Evolutionary conservation across 495 filamentous ascomycete species (phyloP).

Genomic region (Elaphomyces granulatus): DNA sequence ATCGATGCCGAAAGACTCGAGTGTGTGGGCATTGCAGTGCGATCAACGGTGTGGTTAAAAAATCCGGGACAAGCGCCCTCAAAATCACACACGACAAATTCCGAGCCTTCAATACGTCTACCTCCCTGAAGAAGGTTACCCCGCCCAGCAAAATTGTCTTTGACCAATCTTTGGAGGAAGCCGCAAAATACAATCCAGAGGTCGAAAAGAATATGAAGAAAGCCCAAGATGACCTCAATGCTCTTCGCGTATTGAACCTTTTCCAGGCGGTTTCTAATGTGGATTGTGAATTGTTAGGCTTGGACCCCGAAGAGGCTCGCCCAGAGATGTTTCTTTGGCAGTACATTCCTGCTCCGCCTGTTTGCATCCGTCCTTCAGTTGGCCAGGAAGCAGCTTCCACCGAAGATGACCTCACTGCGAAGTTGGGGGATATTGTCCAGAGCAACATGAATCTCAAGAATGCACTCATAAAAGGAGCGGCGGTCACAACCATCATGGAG

Average conservation of each 20-base stretch:
- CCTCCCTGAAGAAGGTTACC: constrained; percentile 63
- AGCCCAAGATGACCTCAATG: constrained; percentile 88
- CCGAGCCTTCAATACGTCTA: constrained; percentile 69
- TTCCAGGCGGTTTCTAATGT: constrained; percentile 73
- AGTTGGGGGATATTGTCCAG: constrained; percentile 84
- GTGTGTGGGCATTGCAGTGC: constrained; percentile 59
- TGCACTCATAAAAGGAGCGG: constrained; percentile 63
- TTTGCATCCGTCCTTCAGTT: constrained; percentile 87
- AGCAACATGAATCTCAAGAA: constrained; percentile 72
- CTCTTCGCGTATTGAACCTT: constrained; percentile 72
- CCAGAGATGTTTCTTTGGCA: constrained; percentile 98
- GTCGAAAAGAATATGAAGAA: constrained; percentile 83
- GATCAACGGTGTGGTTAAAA: constrained; percentile 80
- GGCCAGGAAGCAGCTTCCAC: constrained; percentile 81
- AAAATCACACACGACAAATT: constrained; percentile 95
- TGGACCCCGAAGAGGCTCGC: constrained; percentile 72
- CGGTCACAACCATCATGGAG: constrained; percentile 85
- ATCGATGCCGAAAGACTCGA: constrained; percentile 74
- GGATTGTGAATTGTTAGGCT: constrained; percentile 82
- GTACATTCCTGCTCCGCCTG: constrained; percentile 82
- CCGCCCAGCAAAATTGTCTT: constrained; percentile 69
- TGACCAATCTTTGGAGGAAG: constrained; percentile 67
- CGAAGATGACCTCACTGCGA: constrained; percentile 92
- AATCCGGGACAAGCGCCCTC: constrained; percentile 57
- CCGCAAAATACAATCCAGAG: constrained; percentile 56